Evolutionary conservation across 306 rosid genomes (phyloP), one percentile per base, ranked within the genome.

Genomic region (Ziziphus jujuba): DNA sequence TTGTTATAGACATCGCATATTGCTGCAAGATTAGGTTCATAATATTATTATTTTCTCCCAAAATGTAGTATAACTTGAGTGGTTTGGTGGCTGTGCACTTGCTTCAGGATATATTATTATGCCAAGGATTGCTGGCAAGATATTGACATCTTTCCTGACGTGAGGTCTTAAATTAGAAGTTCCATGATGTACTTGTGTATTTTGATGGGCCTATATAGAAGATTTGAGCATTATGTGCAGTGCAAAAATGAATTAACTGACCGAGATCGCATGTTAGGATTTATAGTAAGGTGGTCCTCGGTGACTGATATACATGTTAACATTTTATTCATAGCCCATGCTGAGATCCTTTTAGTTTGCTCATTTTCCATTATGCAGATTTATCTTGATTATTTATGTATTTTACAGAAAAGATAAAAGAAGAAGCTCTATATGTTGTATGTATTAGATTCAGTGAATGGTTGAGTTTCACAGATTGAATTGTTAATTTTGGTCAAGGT

Each of bases 401-500:
- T 50, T 49, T 68, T 70, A 31, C 71, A 35, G 19, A 43, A 4
- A 43, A 49, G 49, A 24, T 7, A 59, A 61, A 61, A 40, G 40
- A 61, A 40, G 40, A 61, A 17, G 14, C 22, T 64, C 20, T 24
- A 36, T 45, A 17, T 65, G 48, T 35, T 64, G 67, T 44, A 24
- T 10, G 16, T 66, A 14, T 63, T 67, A 13, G 22, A 38, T 66
- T 56, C 43, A 12, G 51, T 50, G 44, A 63, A 44, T 61, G 45
- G 20, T 47, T 49, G 44, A 48, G 65, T 56, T 25, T 70, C 61
- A 61, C 64, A 53, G 40, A 62, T 56, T 61, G 43, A 23, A 15
- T 54, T 10, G 61, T 53, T 66, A 54, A 66, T 64, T 77, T 40
- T 77, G 50, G 35, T 54, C 58, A 36, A 62, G 74, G 64, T 61